A percentile compares a stretch with the other conserved stretches of the same genome.
Evolutionary conservation across 495 filamentous ascomycete species (phyloP).

Genomic region (Penicillium soppii): DNA sequence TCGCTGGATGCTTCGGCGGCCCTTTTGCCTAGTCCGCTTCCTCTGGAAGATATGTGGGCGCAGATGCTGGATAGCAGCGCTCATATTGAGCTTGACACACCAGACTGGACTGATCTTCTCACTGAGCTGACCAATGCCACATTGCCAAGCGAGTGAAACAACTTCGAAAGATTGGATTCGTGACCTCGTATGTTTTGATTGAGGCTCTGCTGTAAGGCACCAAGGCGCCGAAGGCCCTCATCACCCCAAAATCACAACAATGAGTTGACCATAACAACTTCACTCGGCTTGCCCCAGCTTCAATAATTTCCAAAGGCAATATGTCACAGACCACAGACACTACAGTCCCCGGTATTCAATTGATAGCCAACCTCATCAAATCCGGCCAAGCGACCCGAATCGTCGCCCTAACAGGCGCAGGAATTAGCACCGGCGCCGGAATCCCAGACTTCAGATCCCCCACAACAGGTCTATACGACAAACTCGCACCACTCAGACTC

Average conservation of each 20-base stretch:
- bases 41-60: constrained; percentile 37
- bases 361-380: constrained; percentile 19
- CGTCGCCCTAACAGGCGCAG: constrained; percentile 28
- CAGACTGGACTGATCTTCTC: constrained; percentile 37
- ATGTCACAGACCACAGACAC: not conserved
- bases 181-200: not conserved
- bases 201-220: constrained; percentile 5
- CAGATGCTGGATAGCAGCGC: constrained; percentile 33
- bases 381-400: constrained; percentile 17
- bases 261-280: not conserved
- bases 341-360: constrained; percentile 4
- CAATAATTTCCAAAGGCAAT: not conserved
- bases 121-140: constrained; percentile 30
- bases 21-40: not conserved
- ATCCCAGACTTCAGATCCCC: constrained; percentile 80
- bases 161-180: not conserved
- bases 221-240: not conserved
- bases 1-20: not conserved
- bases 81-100: constrained; percentile 18
- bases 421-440: constrained; percentile 58
- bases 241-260: not conserved
- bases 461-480: constrained; percentile 75
- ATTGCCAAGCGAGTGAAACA: constrained; percentile 9
- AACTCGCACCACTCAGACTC: constrained; percentile 72
- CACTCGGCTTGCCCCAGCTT: too few relatives aligned